phyloP scores from a whole-genome alignment of 2,329 filamentous ascomycete genomes.

The Xylariomycetidae sp. region DNA sequence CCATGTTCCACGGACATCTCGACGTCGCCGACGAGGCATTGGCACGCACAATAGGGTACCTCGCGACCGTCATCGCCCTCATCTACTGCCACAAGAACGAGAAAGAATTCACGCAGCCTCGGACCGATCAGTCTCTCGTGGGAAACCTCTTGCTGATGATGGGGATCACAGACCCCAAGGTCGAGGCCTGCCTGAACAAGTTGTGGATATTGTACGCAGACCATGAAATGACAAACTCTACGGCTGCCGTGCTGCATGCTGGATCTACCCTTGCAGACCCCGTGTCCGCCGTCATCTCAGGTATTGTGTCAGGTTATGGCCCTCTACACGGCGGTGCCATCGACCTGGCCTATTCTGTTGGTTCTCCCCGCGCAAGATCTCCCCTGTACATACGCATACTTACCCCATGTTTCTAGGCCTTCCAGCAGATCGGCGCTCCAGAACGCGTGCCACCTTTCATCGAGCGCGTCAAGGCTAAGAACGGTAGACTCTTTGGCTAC shows the following conservation, averaged over 20 bases:
- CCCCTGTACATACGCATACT: no score
- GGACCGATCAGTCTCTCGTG: slow-evolving; percentile 27
- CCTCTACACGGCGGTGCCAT: slow-evolving; percentile 46
- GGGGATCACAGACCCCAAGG: slow-evolving; percentile 32
- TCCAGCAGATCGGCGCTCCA: slow-evolving; percentile 29
- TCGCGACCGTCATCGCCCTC: slow-evolving; percentile 30
- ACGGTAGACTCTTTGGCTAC: slow-evolving; percentile 35
- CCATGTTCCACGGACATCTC: slow-evolving; percentile 31
- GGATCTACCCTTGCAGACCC: slow-evolving; percentile 44
- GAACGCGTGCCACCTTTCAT: slow-evolving; percentile 33
- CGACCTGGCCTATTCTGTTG: slow-evolving; percentile 40
- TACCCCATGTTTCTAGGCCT: no score
- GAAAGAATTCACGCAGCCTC: slow-evolving; percentile 29
- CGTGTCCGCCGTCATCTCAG: slow-evolving; percentile 32
- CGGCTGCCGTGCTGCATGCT: slow-evolving; percentile 39
- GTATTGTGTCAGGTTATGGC: slow-evolving; percentile 37
- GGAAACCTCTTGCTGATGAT: slow-evolving; percentile 45
- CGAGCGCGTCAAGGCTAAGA: slow-evolving; percentile 33
- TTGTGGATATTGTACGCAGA: slow-evolving; percentile 41
- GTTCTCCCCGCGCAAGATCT: no score
- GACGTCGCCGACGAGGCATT: slow-evolving; percentile 31
- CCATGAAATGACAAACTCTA: slow-evolving; percentile 47
- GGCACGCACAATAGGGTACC: slow-evolving; percentile 29
- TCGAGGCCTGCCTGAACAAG: slow-evolving; percentile 25
- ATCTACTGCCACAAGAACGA: slow-evolving; percentile 34